Evolutionary conservation across 768 basidiomycete species (phyloP), one percentile per base, ranked within the genome.

Genomic region (Coprinopsis strossmayeri): DNA sequence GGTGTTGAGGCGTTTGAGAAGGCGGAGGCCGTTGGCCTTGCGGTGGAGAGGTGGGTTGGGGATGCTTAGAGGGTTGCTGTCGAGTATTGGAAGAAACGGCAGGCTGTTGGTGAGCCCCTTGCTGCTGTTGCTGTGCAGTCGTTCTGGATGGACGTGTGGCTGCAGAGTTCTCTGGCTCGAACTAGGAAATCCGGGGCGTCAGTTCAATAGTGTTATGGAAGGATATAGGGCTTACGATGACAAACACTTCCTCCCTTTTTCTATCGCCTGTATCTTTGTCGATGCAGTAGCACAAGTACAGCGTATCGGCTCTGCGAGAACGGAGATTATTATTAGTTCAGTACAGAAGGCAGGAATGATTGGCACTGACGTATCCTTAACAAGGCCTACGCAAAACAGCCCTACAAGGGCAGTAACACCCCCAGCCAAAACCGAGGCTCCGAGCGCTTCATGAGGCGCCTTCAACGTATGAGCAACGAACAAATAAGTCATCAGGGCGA

Each of bases 391-490:
- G 53, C 87, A 91, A 57, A 91, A 92, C 61, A 87, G 59, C 1
- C 89, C 85, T 26, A 91, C 88, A 18, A 93, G 69, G 3, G 85
- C 87, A 0, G 89, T 89, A 15, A 90, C 80, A 9, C 78, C 81
- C 2, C 84, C 91, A 20, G 85, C 86, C 2, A 94, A 69, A 13
- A 94, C 55, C 1, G 87, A 81, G 18, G 87, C 86, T 11, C 82
- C 74, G 5, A 92, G 70, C 0, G 91, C 89, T 56, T 86, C 76
- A 39, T 81, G 63, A 0, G 90, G 88, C 21, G 82, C 79, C 15
- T 64, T 61, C 18, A 91, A 66, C 0, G 86, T 84, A 64, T 91
- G 88, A 1, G 90, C 86, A n/a, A 91, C 87, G 55, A 94, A 89
- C 17, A 97, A 65, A 63, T 95, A 96, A 3, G 91, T 87, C 30